Conservation (phyloP, 2,329 filamentous ascomycete genomes). For the Aspergillus piperis region DNA sequence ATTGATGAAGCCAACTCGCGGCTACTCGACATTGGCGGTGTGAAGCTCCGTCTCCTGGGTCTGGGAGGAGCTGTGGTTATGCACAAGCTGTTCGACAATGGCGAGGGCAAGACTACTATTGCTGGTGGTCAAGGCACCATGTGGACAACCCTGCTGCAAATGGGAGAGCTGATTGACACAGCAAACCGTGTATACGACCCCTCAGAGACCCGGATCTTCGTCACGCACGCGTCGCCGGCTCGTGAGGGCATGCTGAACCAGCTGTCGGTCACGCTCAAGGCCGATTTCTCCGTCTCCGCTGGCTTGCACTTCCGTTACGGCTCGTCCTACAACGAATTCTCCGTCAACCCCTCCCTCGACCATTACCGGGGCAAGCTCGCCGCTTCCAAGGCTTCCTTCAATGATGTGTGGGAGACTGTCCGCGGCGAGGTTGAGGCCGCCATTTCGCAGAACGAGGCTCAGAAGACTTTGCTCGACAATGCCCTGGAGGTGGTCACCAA, state of each 20-base stretch:
- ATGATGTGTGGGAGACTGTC: conserved; percentile 99
- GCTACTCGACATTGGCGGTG: conserved; percentile 88
- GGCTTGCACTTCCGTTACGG: conserved; percentile 98
- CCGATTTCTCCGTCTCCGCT: conserved; percentile 96
- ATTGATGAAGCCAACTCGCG: conserved; percentile 98
- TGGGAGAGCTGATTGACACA: conserved; percentile 97
- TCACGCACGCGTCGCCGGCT: conserved; percentile 95
- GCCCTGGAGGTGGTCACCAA: conserved; percentile 93
- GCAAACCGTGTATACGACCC: conserved; percentile 98
- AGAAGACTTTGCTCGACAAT: conserved; percentile 88
- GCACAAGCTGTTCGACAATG: conserved; percentile 99
- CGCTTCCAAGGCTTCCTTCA: conserved; percentile 97
- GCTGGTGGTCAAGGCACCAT: conserved; percentile 97
- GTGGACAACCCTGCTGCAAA: conserved; percentile 98
- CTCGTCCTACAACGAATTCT: conserved; percentile 99
- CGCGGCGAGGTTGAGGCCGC: conserved; percentile 94
- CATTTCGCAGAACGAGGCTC: conserved; percentile 88
- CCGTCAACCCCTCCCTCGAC: conserved; percentile 94
- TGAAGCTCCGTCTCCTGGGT: conserved; percentile 91
- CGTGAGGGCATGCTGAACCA: conserved; percentile 97
- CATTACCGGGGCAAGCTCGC: conserved; percentile 98
- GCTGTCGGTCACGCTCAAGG: conserved; percentile 93
- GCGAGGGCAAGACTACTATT: conserved; percentile 95
- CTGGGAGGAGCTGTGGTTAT: conserved; percentile 96
- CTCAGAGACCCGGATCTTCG: conserved; percentile 92